Percentiles rank a stretch among this genome's conserved stretches.
phyloP scores from a whole-genome alignment of 1,284 basidiomycete genomes.

The Exsudoporus floridanus region DNA sequence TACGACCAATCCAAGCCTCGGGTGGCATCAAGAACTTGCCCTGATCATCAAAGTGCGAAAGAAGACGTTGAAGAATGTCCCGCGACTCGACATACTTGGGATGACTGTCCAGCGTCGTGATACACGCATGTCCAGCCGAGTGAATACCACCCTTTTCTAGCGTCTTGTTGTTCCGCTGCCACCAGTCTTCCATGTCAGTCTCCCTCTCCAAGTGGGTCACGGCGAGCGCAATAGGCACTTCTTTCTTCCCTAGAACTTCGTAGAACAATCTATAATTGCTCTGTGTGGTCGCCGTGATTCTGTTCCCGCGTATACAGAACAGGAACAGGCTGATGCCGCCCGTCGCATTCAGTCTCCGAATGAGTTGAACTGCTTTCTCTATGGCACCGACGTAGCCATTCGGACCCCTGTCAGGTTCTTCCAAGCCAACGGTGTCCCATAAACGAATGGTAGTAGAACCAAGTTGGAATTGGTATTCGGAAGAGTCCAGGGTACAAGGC shows the following conservation, averaged over 20 bases:
- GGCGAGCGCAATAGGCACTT: constrained; percentile 34
- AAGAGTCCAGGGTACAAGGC: constrained; percentile 28
- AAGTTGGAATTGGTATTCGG: constrained; percentile 29
- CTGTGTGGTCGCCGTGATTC: constrained; percentile 27
- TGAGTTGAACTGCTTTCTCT: constrained; percentile 32
- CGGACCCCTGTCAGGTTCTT: constrained; percentile 26
- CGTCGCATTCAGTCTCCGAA: constrained; percentile 20
- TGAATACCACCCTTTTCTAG: constrained; percentile 24
- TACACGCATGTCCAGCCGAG: constrained; percentile 31
- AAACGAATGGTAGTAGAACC: constrained; percentile 22
- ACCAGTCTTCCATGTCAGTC: constrained; percentile 34
- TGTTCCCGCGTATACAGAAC: constrained; percentile 36
- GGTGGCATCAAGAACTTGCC: constrained; percentile 32
- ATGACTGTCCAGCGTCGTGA: constrained; percentile 25
- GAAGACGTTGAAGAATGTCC: constrained; percentile 13
- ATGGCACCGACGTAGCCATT: constrained; percentile 28
- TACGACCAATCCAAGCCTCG: constrained; percentile 29
- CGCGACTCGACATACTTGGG: constrained; percentile 20
- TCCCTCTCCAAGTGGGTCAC: constrained; percentile 36
- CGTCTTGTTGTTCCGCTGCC: constrained; percentile 24
- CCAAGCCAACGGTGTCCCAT: constrained; percentile 35
- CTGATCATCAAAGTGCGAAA: constrained; percentile 22
- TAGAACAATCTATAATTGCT: constrained; percentile 33
- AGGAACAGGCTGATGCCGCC: constrained; percentile 34
- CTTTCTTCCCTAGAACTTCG: constrained; percentile 31